Base-by-base conservation (phyloP, 495 filamentous ascomycete species). In the Cladorrhinum samala region DNA sequence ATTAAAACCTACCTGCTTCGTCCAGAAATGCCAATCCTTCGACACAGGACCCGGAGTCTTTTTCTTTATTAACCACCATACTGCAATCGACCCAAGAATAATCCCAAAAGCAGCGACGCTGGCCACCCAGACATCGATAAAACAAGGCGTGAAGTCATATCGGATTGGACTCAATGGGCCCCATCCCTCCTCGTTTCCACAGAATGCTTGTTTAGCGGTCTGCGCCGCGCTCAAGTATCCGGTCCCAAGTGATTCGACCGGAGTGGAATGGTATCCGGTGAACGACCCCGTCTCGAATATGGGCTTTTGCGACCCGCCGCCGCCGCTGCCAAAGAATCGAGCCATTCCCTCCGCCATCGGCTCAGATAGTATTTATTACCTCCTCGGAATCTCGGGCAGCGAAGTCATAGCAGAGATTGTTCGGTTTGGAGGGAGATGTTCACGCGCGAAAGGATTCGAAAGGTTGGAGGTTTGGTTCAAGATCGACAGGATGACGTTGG, bases 91-190 rank as follows among this genome's bases (percentile, higher is more conserved):
- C 39, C 94, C 94, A 50, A 82, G 73, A 14, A 95, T 30, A 21
- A 95, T 75, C 9, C 93, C 88, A 69, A 81, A 90, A 3, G 79
- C 74, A 9, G 89, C 91, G 17, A 96, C 85, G 4, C 77, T 63
- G 24, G 84, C 82, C 50, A 97, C 80, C 74, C 85, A 87, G 9
- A 91, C 78, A 66, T 97, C 94, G 46, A 95, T 78, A 67, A 96
- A 97, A 71, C 94, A 99, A 52, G 94, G 91, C 36, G 94, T 96
- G 68, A 99, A 87, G 67, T 97, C 91, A 68, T 87, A 95, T 56
- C 91, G 74, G 51, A 79, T 76, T 17, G 82, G 81, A 67, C 89
- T 93, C 60, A 99, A 52, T 16, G 94, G 94, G 9, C 94, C 94
- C 93, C 93, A 99, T 64, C 94, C 94, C 70, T 96, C 91, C 30